Percentiles rank a stretch among this genome's conserved stretches.
Conservation (phyloP, 1,284 basidiomycete species). For the Sphaerobolus stellatus region DNA sequence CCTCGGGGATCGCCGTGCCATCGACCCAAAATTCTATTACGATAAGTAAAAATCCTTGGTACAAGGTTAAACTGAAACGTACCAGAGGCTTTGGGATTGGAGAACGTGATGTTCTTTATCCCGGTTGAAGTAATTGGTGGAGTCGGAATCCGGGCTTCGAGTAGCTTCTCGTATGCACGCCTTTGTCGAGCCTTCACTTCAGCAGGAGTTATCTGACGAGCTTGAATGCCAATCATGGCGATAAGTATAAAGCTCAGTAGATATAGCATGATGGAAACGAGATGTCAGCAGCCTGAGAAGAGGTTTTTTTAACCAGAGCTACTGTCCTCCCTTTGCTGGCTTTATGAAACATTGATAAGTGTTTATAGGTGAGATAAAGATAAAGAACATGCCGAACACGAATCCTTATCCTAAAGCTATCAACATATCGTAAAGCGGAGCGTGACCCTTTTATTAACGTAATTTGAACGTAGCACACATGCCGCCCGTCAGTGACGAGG, state of each 20-base stretch:
- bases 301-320: background rate
- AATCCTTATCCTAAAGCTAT: too few species aligned
- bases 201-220: constrained; percentile 8
- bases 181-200: constrained; percentile 9
- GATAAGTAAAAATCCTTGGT: background rate
- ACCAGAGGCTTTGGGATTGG: constrained; percentile 65
- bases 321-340: background rate
- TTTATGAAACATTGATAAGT: background rate
- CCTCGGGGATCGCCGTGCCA: constrained; percentile 62
- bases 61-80: constrained; percentile 20
- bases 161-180: too few species aligned
- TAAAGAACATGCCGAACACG: too few species aligned
- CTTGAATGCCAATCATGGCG: background rate
- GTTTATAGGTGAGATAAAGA: background rate
- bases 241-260: background rate
- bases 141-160: constrained; percentile 3
- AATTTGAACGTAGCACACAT: too few species aligned
- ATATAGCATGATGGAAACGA: constrained; percentile 4
- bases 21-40: constrained; percentile 68
- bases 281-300: too few species aligned
- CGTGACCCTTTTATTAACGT: too few species aligned
- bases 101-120: constrained; percentile 68
- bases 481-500: too few species aligned
- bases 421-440: too few species aligned
- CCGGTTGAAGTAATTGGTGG: constrained; percentile 3